A percentile compares a stretch with the other conserved stretches of the same genome.
Conservation (phyloP, 768 basidiomycete genomes). For the Tylopilus subfusipes region DNA sequence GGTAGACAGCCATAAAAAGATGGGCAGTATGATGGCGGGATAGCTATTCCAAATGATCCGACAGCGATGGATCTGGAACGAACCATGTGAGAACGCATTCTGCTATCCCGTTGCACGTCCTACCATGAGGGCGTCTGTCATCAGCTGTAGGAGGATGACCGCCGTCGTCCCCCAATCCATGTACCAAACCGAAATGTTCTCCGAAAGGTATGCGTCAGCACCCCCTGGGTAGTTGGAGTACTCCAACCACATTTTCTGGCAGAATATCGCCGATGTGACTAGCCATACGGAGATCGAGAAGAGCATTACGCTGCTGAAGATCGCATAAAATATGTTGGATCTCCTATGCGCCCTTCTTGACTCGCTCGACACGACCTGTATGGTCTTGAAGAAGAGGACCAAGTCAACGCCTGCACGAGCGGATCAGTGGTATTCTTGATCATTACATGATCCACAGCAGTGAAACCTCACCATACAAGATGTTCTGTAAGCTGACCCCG, state of each 20-base stretch:
- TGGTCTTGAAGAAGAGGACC: constrained; percentile 24
- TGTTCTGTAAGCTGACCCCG: constrained; percentile 15
- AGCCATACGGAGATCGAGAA: constrained; percentile 32
- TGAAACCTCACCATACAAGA: constrained; percentile 25
- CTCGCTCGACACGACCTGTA: constrained; percentile 6
- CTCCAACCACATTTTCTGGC: constrained; percentile 36
- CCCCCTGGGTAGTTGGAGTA: constrained; percentile 35
- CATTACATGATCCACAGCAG: neutral
- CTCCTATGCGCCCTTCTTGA: neutral
- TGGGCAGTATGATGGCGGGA: constrained; percentile 11
- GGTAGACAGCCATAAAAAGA: constrained; percentile 21
- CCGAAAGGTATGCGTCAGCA: constrained; percentile 27
- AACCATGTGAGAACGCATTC: neutral
- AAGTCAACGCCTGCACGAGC: constrained; percentile 19
- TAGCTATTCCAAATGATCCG: constrained; percentile 32
- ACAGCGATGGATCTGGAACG: constrained; percentile 39
- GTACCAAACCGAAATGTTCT: constrained; percentile 27
- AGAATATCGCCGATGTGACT: constrained; percentile 17
- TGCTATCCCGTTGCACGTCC: neutral
- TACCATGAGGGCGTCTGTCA: constrained; percentile 34
- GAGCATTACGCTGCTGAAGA: constrained; percentile 27
- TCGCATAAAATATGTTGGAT: constrained; percentile 17
- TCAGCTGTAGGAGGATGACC: constrained; percentile 30
- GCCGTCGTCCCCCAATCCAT: constrained; percentile 24
- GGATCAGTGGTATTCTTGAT: neutral